Conservation (phyloP, 2,329 filamentous ascomycete genomes). For the Trichoderma polysporum region DNA sequence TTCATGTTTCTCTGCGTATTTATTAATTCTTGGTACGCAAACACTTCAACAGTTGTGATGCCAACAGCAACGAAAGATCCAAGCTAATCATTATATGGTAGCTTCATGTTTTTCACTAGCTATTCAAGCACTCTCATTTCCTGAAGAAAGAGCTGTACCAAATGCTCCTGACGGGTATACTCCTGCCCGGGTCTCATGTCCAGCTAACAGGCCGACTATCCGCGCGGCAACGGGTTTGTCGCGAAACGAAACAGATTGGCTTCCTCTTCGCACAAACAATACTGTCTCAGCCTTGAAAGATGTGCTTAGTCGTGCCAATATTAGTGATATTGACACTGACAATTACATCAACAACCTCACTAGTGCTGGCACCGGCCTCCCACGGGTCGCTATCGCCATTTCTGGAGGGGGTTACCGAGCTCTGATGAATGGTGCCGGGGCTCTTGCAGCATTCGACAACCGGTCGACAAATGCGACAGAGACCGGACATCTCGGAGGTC, state of each 20-base stretch:
- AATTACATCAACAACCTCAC: conserved; percentile 23
- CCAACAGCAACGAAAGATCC: neutral
- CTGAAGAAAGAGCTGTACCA: conserved; percentile 1
- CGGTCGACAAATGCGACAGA: conserved; percentile 61
- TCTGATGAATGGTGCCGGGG: conserved; percentile 73
- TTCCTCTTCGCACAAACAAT: conserved; percentile 23
- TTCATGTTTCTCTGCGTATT: neutral
- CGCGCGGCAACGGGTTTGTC: conserved; percentile 24
- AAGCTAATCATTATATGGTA: neutral
- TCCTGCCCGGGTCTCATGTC: conserved; percentile 24
- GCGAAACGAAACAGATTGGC: conserved; percentile 25
- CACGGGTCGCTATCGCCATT: conserved; percentile 65
- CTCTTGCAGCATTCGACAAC: conserved; percentile 69
- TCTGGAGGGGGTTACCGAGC: conserved; percentile 80
- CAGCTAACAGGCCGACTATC: conserved; percentile 20
- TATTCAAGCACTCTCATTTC: neutral
- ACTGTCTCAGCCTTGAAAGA: conserved; percentile 23
- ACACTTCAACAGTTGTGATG: too few relatives aligned
- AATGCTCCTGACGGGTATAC: conserved; percentile 23
- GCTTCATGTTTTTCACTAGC: neutral
- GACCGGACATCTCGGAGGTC: conserved; percentile 56
- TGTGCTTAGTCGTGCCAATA: conserved; percentile 24
- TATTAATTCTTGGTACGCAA: neutral
- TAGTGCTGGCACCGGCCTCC: conserved; percentile 28
- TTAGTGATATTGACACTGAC: conserved; percentile 23